These are phyloP conservation scores for Saccharomycopsis sp. DNA, from an alignment of 805 yeast genomes.

Conservation along the genomic window DNA sequence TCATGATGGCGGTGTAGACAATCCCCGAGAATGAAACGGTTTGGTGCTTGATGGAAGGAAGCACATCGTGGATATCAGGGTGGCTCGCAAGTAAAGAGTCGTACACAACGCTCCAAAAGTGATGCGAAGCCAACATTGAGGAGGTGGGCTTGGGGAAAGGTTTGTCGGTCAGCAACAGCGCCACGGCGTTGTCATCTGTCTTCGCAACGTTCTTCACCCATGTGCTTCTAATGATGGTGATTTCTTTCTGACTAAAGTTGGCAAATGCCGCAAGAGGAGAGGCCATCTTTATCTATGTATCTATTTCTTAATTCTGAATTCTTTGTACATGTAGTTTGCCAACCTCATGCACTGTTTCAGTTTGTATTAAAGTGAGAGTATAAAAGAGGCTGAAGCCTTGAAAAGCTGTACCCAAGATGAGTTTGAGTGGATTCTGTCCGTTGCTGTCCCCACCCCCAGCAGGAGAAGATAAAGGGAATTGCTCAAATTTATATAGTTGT, in stretches of 20 bases:
- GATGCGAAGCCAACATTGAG: slow-evolving; percentile 32
- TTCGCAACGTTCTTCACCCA: slow-evolving; percentile 17
- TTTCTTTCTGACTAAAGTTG: slow-evolving; percentile 10
- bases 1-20: slow-evolving; percentile 42
- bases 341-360: too few relatives aligned
- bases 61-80: slow-evolving; percentile 37
- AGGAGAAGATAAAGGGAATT: too few relatives aligned
- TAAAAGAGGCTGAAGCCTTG: not conserved
- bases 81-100: slow-evolving; percentile 38
- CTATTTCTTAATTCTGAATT: not conserved
- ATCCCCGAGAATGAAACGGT: slow-evolving; percentile 55
- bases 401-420: too few relatives aligned
- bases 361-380: not conserved
- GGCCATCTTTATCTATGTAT: not conserved
- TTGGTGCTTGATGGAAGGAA: slow-evolving; percentile 51
- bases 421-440: too few relatives aligned
- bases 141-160: slow-evolving; percentile 10
- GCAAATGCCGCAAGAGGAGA: slow-evolving; percentile 1
- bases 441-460: too few relatives aligned
- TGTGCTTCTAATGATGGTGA: slow-evolving; percentile 14
- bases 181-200: slow-evolving; percentile 2
- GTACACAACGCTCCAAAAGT: slow-evolving; percentile 49
- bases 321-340: not conserved
- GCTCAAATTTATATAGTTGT: too few relatives aligned
- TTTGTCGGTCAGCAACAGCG: slow-evolving; percentile 1